Conservation (phyloP, 2,329 filamentous ascomycete genomes). For the Thermomyces lanuginosus region DNA sequence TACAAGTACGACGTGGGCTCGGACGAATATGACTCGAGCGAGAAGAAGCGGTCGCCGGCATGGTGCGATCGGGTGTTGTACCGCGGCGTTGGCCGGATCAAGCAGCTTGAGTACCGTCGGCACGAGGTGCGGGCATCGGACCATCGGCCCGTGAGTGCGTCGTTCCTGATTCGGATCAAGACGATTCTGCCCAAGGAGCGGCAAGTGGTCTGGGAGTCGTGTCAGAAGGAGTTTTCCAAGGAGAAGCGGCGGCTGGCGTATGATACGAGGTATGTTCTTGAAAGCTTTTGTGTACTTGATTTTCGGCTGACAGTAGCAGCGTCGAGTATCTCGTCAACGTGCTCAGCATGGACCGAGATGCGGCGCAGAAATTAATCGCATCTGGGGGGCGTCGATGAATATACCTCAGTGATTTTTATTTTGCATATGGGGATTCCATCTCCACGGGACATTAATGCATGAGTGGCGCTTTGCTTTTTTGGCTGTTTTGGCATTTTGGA, state of each 20-base stretch:
- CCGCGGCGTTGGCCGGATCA: constrained; percentile 61
- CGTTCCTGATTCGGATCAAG: constrained; percentile 72
- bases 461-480: no score
- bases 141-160: constrained; percentile 78
- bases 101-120: constrained; percentile 71
- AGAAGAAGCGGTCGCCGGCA: constrained; percentile 84
- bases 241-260: constrained; percentile 51
- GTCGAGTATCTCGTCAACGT: constrained; percentile 48
- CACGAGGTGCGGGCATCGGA: constrained; percentile 87
- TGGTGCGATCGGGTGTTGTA: constrained; percentile 96
- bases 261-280: constrained; percentile 56
- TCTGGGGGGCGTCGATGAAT: constrained; percentile 9
- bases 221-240: constrained; percentile 57
- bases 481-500: no score
- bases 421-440: constrained; percentile 6
- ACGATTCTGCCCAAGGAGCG: constrained; percentile 54
- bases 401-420: constrained; percentile 3
- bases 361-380: constrained; percentile 33
- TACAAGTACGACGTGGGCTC: constrained; percentile 98
- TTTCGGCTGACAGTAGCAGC: constrained; percentile 20
- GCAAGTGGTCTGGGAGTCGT: constrained; percentile 51
- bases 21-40: constrained; percentile 82
- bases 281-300: background rate
- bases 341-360: constrained; percentile 39
- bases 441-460: no score